Percentiles rank a stretch among this genome's conserved stretches.
Conservation (phyloP, 192 early-diverging fungal species). For the Backusella circina region DNA sequence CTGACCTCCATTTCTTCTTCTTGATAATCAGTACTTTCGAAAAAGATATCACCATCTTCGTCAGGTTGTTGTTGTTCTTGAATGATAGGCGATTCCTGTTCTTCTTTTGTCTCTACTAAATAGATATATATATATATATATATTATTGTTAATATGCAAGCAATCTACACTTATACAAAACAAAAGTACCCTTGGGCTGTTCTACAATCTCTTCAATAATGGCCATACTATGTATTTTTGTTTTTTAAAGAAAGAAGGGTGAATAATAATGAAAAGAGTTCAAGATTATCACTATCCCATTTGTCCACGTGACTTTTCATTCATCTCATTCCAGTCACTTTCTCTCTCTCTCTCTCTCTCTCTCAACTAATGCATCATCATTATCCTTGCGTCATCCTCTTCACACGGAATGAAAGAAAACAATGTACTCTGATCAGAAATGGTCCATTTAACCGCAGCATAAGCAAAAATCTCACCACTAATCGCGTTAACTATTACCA, state of each 20-base stretch:
- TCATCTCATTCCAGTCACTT: background rate
- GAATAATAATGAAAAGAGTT: background rate
- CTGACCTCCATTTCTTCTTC: conserved; percentile 37
- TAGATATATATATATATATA: no score
- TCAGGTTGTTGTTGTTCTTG: background rate
- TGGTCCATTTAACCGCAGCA: no score
- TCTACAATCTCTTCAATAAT: conserved; percentile 43
- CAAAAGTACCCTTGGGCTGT: background rate
- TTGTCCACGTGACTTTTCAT: background rate
- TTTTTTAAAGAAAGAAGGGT: background rate
- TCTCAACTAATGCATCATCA: no score
- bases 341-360: no score
- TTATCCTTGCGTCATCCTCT: no score
- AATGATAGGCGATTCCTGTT: background rate
- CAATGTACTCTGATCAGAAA: no score
- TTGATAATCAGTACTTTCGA: conserved; percentile 23
- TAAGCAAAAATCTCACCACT: no score
- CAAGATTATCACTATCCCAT: background rate
- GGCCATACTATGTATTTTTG: conserved; percentile 23
- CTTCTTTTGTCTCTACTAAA: background rate
- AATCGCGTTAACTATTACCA: no score
- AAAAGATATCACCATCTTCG: conserved; percentile 32
- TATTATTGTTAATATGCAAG: background rate
- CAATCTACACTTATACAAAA: background rate
- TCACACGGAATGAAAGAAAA: no score